Percentiles rank a stretch among this genome's conserved stretches.
phyloP scores from a whole-genome alignment of 2,329 filamentous ascomycete genomes.

The Cladorrhinum sp. region DNA sequence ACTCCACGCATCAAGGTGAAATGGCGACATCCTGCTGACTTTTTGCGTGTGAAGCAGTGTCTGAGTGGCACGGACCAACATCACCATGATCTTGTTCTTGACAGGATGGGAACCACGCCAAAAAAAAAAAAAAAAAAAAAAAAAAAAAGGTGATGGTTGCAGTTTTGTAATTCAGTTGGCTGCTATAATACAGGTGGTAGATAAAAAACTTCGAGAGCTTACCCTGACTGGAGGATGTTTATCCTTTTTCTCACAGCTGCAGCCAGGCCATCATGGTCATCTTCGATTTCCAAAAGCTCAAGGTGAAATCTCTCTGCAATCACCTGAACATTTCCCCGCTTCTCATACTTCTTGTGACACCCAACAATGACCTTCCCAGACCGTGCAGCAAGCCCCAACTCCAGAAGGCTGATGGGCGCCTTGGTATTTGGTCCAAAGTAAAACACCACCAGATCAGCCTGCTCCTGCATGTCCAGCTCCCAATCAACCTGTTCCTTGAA shows the following conservation, averaged over 20 bases:
- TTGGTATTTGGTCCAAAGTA: slow-evolving; percentile 52
- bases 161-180: too few species aligned
- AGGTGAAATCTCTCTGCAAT: slow-evolving; percentile 50
- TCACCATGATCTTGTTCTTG: too few species aligned
- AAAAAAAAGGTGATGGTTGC: too few species aligned
- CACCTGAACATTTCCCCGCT: slow-evolving; percentile 59
- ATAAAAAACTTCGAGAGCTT: too few species aligned
- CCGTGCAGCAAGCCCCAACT: slow-evolving; percentile 54
- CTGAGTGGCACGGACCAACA: too few species aligned
- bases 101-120: too few species aligned
- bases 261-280: slow-evolving; percentile 2
- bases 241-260: slow-evolving; percentile 1
- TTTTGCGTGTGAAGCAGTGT: too few species aligned
- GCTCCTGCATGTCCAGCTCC: slow-evolving; percentile 57
- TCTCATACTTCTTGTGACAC: slow-evolving; percentile 50
- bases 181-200: too few species aligned
- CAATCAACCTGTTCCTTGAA: slow-evolving; percentile 57
- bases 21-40: too few species aligned
- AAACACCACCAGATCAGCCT: slow-evolving; percentile 52
- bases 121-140: too few species aligned
- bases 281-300: slow-evolving; percentile 36
- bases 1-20: too few species aligned
- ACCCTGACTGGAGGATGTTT: too few species aligned
- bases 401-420: slow-evolving; percentile 57
- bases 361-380: slow-evolving; percentile 49